A percentile compares a stretch with the other conserved stretches of the same genome.
Conservation (phyloP, 2,329 filamentous ascomycete species). For the Hymenoscyphus linearis region DNA sequence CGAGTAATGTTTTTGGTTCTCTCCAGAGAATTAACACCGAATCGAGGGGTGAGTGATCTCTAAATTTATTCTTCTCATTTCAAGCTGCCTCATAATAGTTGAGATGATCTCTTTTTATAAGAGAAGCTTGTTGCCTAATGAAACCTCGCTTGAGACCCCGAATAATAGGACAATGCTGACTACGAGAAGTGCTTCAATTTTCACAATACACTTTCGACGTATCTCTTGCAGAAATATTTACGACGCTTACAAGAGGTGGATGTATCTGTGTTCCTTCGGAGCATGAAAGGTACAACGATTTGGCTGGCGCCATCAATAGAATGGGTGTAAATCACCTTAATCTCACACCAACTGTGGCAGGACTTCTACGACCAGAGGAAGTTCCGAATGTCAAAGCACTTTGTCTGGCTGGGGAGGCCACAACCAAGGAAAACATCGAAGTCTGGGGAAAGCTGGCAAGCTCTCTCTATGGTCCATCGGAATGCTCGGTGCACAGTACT, state of each 20-base stretch:
- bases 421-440: conserved; percentile 13
- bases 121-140: too few relatives aligned
- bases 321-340: conserved; percentile 14
- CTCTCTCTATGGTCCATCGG: conserved; percentile 18
- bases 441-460: conserved; percentile 11
- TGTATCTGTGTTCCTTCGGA: conserved; percentile 19
- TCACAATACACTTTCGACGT: conserved; percentile 16
- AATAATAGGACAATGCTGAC: too few relatives aligned
- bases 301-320: conserved; percentile 11
- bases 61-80: too few relatives aligned
- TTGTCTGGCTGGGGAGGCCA: conserved; percentile 16
- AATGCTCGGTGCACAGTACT: conserved; percentile 14
- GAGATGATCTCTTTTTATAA: too few relatives aligned
- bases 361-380: conserved; percentile 12
- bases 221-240: conserved; percentile 15
- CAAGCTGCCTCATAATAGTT: too few relatives aligned
- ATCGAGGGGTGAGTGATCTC: background rate
- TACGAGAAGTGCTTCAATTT: conserved; percentile 12
- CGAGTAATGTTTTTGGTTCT: conserved; percentile 8
- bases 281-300: conserved; percentile 16
- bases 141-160: too few relatives aligned
- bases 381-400: conserved; percentile 15
- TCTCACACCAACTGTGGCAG: conserved; percentile 18
- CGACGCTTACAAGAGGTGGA: conserved; percentile 13
- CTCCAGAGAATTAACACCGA: conserved; percentile 5